These are phyloP conservation scores for Ogataea henricii DNA, from an alignment of 805 yeast genomes.

Conservation along the genomic window DNA sequence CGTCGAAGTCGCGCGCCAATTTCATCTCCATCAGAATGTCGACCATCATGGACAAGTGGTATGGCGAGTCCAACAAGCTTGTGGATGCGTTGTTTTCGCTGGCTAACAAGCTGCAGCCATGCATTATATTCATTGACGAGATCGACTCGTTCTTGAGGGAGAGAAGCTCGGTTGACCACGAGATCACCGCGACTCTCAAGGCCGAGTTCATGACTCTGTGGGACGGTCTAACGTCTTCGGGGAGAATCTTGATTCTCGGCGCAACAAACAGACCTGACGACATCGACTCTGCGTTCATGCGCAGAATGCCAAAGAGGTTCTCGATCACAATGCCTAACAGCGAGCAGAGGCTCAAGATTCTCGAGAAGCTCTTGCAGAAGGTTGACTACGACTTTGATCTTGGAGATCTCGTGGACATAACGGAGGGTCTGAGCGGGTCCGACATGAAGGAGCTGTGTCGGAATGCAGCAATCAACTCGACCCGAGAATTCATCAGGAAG, in stretches of 20 bases:
- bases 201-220: slow-evolving; percentile 97
- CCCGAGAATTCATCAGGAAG: slow-evolving; percentile 73
- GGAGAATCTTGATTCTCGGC: slow-evolving; percentile 84
- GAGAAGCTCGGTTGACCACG: slow-evolving; percentile 83
- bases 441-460: slow-evolving; percentile 90
- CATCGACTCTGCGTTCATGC: slow-evolving; percentile 87
- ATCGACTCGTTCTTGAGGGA: slow-evolving; percentile 93
- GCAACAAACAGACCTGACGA: slow-evolving; percentile 93
- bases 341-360: slow-evolving; percentile 67
- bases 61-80: slow-evolving; percentile 92
- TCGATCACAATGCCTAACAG: slow-evolving; percentile 72
- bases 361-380: slow-evolving; percentile 66
- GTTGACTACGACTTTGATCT: slow-evolving; percentile 71
- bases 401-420: slow-evolving; percentile 56
- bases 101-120: slow-evolving; percentile 88
- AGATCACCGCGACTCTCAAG: slow-evolving; percentile 89
- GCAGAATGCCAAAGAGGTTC: slow-evolving; percentile 91
- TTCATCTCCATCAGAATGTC: slow-evolving; percentile 92
- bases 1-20: slow-evolving; percentile 87
- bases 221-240: slow-evolving; percentile 85
- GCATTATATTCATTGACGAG: slow-evolving; percentile 94
- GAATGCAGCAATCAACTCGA: slow-evolving; percentile 88
- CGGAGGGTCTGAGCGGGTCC: slow-evolving; percentile 84
- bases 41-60: slow-evolving; percentile 95
- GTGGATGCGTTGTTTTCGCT: slow-evolving; percentile 90